Evolutionary conservation across 2,329 filamentous ascomycete genomes (phyloP), one percentile per base, ranked within the genome.

Genomic region (Stachybotrys chartarum): DNA sequence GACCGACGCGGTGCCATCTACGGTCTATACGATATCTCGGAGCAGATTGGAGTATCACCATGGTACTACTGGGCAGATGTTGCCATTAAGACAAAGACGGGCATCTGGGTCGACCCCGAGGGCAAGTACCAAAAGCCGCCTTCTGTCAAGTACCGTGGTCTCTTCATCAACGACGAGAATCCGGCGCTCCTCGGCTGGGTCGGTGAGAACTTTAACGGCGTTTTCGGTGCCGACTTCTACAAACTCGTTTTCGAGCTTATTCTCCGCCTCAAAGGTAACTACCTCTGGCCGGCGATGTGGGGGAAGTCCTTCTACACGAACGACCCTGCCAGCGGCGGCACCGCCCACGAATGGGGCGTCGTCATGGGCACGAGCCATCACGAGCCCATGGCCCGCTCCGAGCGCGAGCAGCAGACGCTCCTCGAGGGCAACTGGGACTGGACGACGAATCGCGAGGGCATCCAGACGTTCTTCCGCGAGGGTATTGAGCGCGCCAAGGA

Each of bases 271-370:
- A 79, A 83, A 44, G 87, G 87, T n/a, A 91, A 91, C 68, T 90
- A 90, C 63, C 73, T 91, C 52, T 91, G 88, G 87, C 88, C 87
- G 0, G 80, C 86, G 1, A 76, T 83, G 66, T 91, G 87, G 88
- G 81, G 78, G 6, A 81, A 78, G 59, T 88, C 88, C 77, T 88
- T 90, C 63, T 83, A 85, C 63, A 79, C 88, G 1, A 87, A 91
- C 58, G 87, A 91, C 64, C 75, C 81, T 3, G 75, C 78, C 32
- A 90, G 84, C 61, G 85, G 88, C 64, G 81, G 84, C 0, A 76
- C 88, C 5, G 85, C 87, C 0, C 85, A 91, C 61, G 85, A 85
- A n/a, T 90, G 84, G 64, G 87, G 84, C 44, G 82, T 91, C 56
- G 86, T 90, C 1, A 82, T 91, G 66, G 86, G 86, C 3, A 86